Conservation (phyloP, 768 basidiomycete species). For the Phylloporus arenicola region DNA sequence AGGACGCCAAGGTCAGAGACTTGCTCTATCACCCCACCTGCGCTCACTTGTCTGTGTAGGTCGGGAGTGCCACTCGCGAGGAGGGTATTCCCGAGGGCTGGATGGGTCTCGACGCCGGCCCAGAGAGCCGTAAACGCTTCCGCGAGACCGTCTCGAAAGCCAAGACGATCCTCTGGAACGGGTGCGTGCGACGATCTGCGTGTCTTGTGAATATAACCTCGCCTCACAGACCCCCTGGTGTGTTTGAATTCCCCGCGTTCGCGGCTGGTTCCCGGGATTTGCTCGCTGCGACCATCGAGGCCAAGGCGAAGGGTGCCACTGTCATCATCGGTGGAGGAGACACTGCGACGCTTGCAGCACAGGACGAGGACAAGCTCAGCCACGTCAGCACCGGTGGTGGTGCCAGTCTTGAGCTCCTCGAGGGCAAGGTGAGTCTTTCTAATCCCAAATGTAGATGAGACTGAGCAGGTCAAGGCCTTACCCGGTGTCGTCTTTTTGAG, state of each 20-base stretch:
- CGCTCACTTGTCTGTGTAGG: constrained; percentile 37
- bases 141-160: constrained; percentile 73
- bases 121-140: constrained; percentile 77
- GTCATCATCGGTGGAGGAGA: constrained; percentile 97
- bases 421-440: constrained; percentile 76
- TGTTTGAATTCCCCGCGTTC: constrained; percentile 95
- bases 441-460: constrained; percentile 5
- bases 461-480: constrained; percentile 47
- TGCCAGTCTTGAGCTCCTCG: constrained; percentile 89
- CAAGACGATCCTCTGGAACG: constrained; percentile 97
- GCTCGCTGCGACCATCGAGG: constrained; percentile 81
- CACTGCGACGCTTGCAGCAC: constrained; percentile 94
- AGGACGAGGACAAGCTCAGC: constrained; percentile 82
- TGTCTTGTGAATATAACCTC: background rate
- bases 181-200: constrained; percentile 41
- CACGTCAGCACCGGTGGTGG: constrained; percentile 97
- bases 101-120: constrained; percentile 94
- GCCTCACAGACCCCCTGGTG: constrained; percentile 80
- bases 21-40: background rate
- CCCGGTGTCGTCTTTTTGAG: constrained; percentile 92
- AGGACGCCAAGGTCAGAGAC: constrained; percentile 68
- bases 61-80: constrained; percentile 66
- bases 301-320: constrained; percentile 77
- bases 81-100: constrained; percentile 89
- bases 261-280: constrained; percentile 79